Conservation (phyloP, 108 stramenopile genomes). For the Nitzschia inconspicua region DNA sequence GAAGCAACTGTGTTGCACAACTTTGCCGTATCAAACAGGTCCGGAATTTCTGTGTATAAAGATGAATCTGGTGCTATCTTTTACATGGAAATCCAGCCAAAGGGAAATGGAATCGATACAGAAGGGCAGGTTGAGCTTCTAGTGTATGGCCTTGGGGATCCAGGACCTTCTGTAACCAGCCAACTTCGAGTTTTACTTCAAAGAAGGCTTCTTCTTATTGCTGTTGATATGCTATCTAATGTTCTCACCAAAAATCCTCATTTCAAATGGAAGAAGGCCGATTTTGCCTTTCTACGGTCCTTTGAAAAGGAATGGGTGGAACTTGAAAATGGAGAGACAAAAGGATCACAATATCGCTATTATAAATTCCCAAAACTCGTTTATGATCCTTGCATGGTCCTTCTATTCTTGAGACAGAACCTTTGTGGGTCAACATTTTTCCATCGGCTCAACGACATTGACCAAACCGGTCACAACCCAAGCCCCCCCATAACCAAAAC, state of each 20-base stretch:
- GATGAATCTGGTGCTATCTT: constrained; percentile 69
- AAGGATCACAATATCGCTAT: constrained; percentile 2
- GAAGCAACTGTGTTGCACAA: constrained; percentile 69
- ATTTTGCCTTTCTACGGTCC: constrained; percentile 56
- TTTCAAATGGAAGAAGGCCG: constrained; percentile 42
- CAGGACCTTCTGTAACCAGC: constrained; percentile 61
- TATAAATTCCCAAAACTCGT: constrained; percentile 53
- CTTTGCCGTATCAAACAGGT: constrained; percentile 70
- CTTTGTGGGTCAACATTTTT: constrained; percentile 74
- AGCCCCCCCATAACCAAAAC: neutral
- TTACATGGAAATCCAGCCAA: constrained; percentile 64
- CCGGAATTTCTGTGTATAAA: constrained; percentile 67
- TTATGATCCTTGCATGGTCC: constrained; percentile 59
- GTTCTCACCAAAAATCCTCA: constrained; percentile 74
- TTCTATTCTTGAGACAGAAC: constrained; percentile 71
- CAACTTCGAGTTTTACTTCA: constrained; percentile 62
- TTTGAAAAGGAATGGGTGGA: constrained; percentile 44
- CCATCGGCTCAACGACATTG: constrained; percentile 45
- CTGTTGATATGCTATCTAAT: constrained; percentile 57
- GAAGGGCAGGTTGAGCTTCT: constrained; percentile 51
- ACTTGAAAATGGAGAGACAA: constrained; percentile 40
- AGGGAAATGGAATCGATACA: constrained; percentile 28
- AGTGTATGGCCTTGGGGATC: constrained; percentile 56
- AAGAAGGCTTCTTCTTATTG: constrained; percentile 49
- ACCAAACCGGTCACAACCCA: constrained; percentile 14